Evolutionary conservation across 2,329 filamentous ascomycete species (phyloP).

Genomic region (Fusarium sp.): DNA sequence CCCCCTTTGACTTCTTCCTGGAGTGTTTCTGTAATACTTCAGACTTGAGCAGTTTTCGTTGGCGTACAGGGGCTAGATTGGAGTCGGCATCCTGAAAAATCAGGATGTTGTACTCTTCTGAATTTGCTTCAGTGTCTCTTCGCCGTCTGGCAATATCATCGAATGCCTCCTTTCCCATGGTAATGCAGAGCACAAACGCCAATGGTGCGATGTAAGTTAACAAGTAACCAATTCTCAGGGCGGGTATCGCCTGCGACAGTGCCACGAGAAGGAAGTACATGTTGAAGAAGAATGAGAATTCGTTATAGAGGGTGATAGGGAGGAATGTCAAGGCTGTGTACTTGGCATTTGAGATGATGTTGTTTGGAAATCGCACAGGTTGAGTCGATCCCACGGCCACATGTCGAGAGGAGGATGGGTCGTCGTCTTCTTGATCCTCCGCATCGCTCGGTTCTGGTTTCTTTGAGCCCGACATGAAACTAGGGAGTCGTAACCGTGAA

Average conservation of each 20-base stretch:
- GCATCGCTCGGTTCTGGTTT: constrained; percentile 50
- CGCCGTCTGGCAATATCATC: constrained; percentile 89
- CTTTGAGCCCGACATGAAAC: constrained; percentile 65
- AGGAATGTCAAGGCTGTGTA: constrained; percentile 96
- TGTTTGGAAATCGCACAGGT: constrained; percentile 81
- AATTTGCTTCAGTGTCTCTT: constrained; percentile 92
- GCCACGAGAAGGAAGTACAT: constrained; percentile 98
- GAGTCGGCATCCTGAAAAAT: constrained; percentile 69
- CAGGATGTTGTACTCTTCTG: constrained; percentile 85
- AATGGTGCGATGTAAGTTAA: constrained; percentile 93
- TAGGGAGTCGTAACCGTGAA: constrained; percentile 71
- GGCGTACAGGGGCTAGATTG: constrained; percentile 51
- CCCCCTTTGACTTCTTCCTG: constrained; percentile 44
- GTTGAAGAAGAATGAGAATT: constrained; percentile 99
- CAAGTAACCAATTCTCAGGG: constrained; percentile 90
- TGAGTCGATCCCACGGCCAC: constrained; percentile 81
- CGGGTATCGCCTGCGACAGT: constrained; percentile 89
- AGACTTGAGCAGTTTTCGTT: constrained; percentile 56
- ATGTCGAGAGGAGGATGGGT: constrained; percentile 75
- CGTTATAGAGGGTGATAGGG: constrained; percentile 94
- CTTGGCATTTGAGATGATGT: constrained; percentile 95
- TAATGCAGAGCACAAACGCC: constrained; percentile 90
- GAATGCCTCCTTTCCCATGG: constrained; percentile 92
- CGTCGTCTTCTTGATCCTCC: constrained; percentile 64
- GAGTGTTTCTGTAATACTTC: constrained; percentile 43